Evolutionary conservation across 805 yeast genomes (phyloP).

Genomic region (Saturnispora sanitii): DNA sequence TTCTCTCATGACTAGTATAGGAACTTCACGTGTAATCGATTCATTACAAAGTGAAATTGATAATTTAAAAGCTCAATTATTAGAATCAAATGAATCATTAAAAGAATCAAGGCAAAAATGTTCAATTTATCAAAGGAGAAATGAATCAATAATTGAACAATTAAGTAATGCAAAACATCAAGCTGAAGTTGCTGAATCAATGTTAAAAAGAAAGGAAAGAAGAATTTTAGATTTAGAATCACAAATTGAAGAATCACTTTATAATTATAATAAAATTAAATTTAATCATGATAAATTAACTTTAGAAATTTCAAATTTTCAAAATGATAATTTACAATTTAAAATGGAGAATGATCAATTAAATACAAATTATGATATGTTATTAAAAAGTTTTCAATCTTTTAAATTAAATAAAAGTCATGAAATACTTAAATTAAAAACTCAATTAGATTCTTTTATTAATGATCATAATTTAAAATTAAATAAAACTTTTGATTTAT

Average conservation of each 20-base stretch:
- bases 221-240: conserved; percentile 57
- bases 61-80: conserved; percentile 16
- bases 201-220: conserved; percentile 61
- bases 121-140: conserved; percentile 34
- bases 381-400: conserved; percentile 40
- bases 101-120: conserved; percentile 45
- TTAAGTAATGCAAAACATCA: conserved; percentile 66
- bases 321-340: conserved; percentile 34
- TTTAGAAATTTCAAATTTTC: conserved; percentile 38
- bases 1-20: conserved; percentile 5
- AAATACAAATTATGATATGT: conserved; percentile 48
- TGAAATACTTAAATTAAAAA: conserved; percentile 33
- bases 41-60: conserved; percentile 26
- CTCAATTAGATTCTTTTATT: conserved; percentile 31
- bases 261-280: conserved; percentile 38
- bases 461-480: conserved; percentile 28
- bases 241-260: conserved; percentile 38
- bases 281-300: conserved; percentile 42
- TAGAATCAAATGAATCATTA: conserved; percentile 23
- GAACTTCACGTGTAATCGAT: conserved; percentile 27
- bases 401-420: conserved; percentile 39
- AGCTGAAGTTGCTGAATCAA: conserved; percentile 60
- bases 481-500: conserved; percentile 34
- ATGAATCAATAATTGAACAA: conserved; percentile 51
- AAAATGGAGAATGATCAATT: conserved; percentile 46